Evolutionary conservation across 768 basidiomycete species (phyloP), one percentile per base, ranked within the genome.

Genomic region (Mycena crocata): DNA sequence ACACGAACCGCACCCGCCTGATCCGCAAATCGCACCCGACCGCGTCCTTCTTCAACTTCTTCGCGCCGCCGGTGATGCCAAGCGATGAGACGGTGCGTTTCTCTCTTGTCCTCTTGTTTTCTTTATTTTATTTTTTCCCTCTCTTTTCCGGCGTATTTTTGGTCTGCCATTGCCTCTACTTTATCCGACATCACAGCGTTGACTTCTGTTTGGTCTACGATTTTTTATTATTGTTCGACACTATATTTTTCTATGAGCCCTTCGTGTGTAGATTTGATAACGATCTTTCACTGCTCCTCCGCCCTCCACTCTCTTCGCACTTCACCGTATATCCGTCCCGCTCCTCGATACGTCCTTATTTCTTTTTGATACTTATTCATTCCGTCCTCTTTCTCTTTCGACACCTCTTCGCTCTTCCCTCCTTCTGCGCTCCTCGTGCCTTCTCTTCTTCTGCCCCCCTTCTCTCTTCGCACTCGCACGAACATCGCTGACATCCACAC

Each of bases 21-120:
- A 89, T 93, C 44, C 87, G 90, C 80, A 98, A 98, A 83, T 91
- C 93, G 8, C 90, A 88, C 71, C 93, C 95, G 12, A 90, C 93
- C 8, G 94, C 96, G 35, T 98, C 97, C 17, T 99, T 99, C 87
- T 99, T 99, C 91, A 95, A 95, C 87, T 99, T 99, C 83, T 99
- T 99, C 51, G 23, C 64, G 42, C 68, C 68, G 44, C 68, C 68
- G 50, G 61, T 58, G 17, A 70, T 70, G 68, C 68, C 68, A 19
- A 50, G n/a, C 26, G 68, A 70, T 21, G 68, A 70, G 52, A 64
- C 55, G 42, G 68, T 70, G 57, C n/a, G 68, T 66, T 5, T 12
- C 14, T 59, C 13, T 34, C 46, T 35, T n/a, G 13, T 4, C 6
- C 24, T 46, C 31, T 10, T 34, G 5, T 21, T 45, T 32, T 52